phyloP scores from a whole-genome alignment of 139 green algal genomes.

The Picochlorum sp. region DNA sequence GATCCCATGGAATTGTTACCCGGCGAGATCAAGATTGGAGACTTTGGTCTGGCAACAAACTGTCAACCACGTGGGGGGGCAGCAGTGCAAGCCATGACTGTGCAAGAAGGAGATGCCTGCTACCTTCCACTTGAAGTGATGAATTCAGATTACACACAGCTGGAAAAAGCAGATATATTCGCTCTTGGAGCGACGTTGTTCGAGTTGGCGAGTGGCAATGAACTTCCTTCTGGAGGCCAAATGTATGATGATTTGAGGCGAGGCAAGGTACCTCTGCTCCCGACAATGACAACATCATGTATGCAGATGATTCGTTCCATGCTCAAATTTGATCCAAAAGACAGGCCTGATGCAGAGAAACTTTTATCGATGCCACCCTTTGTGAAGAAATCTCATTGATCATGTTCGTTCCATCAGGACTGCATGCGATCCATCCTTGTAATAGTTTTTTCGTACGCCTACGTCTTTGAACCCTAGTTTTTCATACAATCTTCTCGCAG shows the following conservation, averaged over 20 bases:
- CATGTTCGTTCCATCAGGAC: slow-evolving; percentile 14
- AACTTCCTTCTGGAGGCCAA: slow-evolving; percentile 46
- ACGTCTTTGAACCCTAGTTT: slow-evolving; percentile 13
- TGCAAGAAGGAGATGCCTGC: slow-evolving; percentile 68
- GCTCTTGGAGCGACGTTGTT: slow-evolving; percentile 75
- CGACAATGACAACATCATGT: slow-evolving; percentile 27
- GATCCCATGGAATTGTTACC: neutral
- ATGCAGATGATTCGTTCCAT: slow-evolving; percentile 51
- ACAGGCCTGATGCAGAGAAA: slow-evolving; percentile 46
- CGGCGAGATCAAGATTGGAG: slow-evolving; percentile 65
- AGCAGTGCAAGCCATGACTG: neutral
- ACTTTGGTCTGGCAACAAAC: slow-evolving; percentile 78
- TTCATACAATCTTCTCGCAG: slow-evolving; percentile 12
- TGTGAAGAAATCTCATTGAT: neutral
- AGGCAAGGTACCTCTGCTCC: slow-evolving; percentile 54
- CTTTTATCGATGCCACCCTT: slow-evolving; percentile 18
- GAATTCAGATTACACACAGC: slow-evolving; percentile 37
- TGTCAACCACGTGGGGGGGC: slow-evolving; percentile 9
- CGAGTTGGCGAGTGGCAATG: slow-evolving; percentile 52
- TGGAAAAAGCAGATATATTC: slow-evolving; percentile 89
- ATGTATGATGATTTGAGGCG: slow-evolving; percentile 45
- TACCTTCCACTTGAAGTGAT: slow-evolving; percentile 83
- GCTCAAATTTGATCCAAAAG: slow-evolving; percentile 40
- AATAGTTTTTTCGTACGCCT: slow-evolving; percentile 13
- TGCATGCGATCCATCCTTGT: slow-evolving; percentile 17